Percentiles rank a stretch among this genome's conserved stretches.
Conservation (phyloP, 208 protist genomes). For the Leishmania arabica region DNA sequence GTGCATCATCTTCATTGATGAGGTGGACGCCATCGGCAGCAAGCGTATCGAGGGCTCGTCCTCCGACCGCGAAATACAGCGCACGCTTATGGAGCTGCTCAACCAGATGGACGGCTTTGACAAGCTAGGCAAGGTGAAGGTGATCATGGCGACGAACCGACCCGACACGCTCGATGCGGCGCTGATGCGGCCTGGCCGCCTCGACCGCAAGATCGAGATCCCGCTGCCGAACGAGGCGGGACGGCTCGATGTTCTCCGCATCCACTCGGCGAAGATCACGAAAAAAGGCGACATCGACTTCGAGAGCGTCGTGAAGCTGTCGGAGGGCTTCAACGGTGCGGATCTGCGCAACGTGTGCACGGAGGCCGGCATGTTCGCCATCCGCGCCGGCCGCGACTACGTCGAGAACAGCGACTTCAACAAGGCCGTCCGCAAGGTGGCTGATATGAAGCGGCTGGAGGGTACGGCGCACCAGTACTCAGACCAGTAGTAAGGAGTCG, state of each 20-base stretch:
- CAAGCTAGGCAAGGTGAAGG: slow-evolving; percentile 98
- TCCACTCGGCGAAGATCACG: slow-evolving; percentile 96
- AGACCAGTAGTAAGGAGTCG: slow-evolving; percentile 65
- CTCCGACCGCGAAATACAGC: slow-evolving; percentile 99
- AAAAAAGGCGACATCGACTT: slow-evolving; percentile 99
- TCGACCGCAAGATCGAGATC: slow-evolving; percentile 99
- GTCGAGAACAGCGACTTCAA: slow-evolving; percentile 99
- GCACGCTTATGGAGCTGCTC: slow-evolving; percentile 99
- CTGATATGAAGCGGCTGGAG: slow-evolving; percentile 98
- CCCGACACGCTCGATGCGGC: slow-evolving; percentile 97
- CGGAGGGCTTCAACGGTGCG: slow-evolving; percentile 99
- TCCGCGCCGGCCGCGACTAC: slow-evolving; percentile 97
- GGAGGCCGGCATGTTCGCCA: slow-evolving; percentile 99
- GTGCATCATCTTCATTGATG: slow-evolving; percentile 99
- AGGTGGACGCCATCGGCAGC: slow-evolving; percentile 99
- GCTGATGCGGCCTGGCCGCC: slow-evolving; percentile 96
- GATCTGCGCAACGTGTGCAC: slow-evolving; percentile 99
- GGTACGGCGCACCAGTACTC: slow-evolving; percentile 86
- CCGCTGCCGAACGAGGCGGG: slow-evolving; percentile 98
- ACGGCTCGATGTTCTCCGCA: slow-evolving; percentile 98
- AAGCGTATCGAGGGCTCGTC: slow-evolving; percentile 98
- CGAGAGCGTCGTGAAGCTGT: slow-evolving; percentile 98
- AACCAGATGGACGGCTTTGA: slow-evolving; percentile 99
- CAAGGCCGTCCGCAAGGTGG: slow-evolving; percentile 98
- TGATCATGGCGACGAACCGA: slow-evolving; percentile 99